phyloP scores from a whole-genome alignment of 2,329 filamentous ascomycete species.

The Orbilia javanica region DNA sequence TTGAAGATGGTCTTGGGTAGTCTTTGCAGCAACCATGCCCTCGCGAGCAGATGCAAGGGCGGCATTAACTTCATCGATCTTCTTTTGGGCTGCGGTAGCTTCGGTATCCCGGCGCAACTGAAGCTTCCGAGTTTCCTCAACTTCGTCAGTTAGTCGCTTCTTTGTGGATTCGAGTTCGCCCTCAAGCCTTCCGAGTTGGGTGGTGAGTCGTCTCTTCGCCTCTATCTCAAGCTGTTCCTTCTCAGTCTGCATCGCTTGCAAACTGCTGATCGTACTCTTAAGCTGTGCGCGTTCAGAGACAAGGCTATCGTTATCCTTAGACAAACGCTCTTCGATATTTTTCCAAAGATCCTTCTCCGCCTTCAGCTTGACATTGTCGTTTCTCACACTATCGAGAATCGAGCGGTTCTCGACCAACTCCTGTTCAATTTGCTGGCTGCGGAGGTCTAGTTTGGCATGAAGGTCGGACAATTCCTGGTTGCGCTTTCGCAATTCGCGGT shows the following conservation, averaged over 20 bases:
- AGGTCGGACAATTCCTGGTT: conserved; percentile 81
- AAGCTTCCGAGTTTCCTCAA: conserved; percentile 85
- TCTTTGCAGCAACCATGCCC: conserved; percentile 87
- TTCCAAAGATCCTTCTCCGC: conserved; percentile 96
- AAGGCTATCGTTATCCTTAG: conserved; percentile 86
- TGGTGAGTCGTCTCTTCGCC: conserved; percentile 81
- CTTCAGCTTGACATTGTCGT: conserved; percentile 91
- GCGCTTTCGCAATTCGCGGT: conserved; percentile 86
- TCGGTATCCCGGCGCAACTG: conserved; percentile 90
- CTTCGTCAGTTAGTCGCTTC: conserved; percentile 83
- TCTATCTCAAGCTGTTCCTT: conserved; percentile 87
- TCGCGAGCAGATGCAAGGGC: conserved; percentile 85
- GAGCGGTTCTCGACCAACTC: conserved; percentile 89
- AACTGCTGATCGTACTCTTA: conserved; percentile 82
- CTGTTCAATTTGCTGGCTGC: conserved; percentile 90
- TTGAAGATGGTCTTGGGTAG: conserved; percentile 88
- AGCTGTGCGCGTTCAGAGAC: conserved; percentile 86
- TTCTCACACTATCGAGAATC: conserved; percentile 85
- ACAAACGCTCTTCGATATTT: conserved; percentile 87
- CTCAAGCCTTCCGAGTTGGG: conserved; percentile 82
- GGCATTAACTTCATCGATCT: conserved; percentile 89
- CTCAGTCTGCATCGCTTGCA: conserved; percentile 92
- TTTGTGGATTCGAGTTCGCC: conserved; percentile 82
- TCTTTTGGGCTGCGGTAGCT: conserved; percentile 85
- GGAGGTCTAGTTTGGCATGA: conserved; percentile 88